These are phyloP conservation scores for Metschnikowia gelsemii DNA, from an alignment of 805 yeast genomes.

Conservation along the genomic window DNA sequence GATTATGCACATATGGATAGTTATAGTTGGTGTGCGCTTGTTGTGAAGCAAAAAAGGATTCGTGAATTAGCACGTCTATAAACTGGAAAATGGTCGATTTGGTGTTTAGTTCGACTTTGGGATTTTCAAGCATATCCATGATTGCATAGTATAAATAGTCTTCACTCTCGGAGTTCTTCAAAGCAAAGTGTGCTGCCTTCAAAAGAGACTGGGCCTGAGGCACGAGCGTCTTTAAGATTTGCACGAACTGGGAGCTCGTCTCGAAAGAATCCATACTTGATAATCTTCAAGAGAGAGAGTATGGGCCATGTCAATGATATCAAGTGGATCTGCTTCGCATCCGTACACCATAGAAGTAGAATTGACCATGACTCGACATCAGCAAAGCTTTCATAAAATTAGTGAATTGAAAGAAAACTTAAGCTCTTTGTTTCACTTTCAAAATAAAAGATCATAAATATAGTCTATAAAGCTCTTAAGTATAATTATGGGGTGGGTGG, in stretches of 20 bases:
- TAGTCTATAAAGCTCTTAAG: too few species aligned
- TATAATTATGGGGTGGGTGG: too few species aligned
- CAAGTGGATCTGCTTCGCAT: background rate
- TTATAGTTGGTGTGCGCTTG: conserved; percentile 36
- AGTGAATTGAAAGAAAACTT: background rate
- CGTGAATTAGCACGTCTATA: conserved; percentile 57
- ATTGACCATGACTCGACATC: too few species aligned
- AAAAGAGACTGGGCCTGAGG: conserved; percentile 58
- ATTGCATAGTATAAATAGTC: conserved; percentile 71
- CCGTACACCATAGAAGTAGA: background rate
- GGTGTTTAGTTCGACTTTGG: conserved; percentile 52
- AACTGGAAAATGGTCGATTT: conserved; percentile 69
- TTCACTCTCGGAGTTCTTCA: conserved; percentile 55
- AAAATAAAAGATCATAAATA: too few species aligned
- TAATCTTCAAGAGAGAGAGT: background rate
- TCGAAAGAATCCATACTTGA: conserved; percentile 81
- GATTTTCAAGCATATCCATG: conserved; percentile 54
- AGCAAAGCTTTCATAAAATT: too few species aligned
- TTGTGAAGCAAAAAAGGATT: conserved; percentile 34
- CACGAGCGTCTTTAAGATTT: conserved; percentile 59
- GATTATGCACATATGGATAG: conserved; percentile 38
- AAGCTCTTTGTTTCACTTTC: too few species aligned
- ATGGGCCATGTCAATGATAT: background rate
- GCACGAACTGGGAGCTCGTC: conserved; percentile 72
- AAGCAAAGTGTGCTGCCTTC: conserved; percentile 55